Evolutionary conservation across 2,329 filamentous ascomycete species (phyloP), one percentile per base, ranked within the genome.

Genomic region (Dryadomyces quercivorus): DNA sequence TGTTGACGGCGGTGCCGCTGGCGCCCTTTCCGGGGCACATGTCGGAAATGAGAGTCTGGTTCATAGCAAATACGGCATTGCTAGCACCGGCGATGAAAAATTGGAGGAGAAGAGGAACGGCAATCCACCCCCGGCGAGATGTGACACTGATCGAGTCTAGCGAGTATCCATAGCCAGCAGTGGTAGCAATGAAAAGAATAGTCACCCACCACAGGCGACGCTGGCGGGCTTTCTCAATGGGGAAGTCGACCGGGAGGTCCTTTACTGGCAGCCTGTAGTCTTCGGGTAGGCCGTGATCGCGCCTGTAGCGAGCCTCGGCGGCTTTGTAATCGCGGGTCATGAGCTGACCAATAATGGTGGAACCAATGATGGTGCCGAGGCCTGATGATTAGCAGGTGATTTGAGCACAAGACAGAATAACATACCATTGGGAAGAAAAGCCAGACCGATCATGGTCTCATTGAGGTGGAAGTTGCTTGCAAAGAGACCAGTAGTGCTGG

Each of bases 51-150:
- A 53, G 44, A 1, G 51, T 53, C 44, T 53, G 51, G 51, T 53
- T 53, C 51, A 53, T 53, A 6, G 51, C 51, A 31, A 53, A 53
- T 1, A 53, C 44, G 9, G 51, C 51, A 20, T 53, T 53, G 44
- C 51, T 53, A 1, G 51, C n/a, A 18, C 43, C 36, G 2, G 51
- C 43, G n/a, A 53, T 48, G 13, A 53, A 20, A 31, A 53, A 53
- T 20, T 53, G 51, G 4, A 53, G 34, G 13, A 53, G 16, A 5
- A 53, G 44, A n/a, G 51, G 51, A 31, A 53, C 31, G 7, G 34
- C 16, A 8, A 53, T 53, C 51, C 51, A 53, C 8, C 51, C 51
- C 3, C 20, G 1, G 15, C 34, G 34, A 1, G 51, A 16, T 1
- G 44, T 48, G 16, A 48, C 8, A 15, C 15, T 8, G 4, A 2